Conservation (phyloP, 345 rosid species). For the Brassica cretica region DNA sequence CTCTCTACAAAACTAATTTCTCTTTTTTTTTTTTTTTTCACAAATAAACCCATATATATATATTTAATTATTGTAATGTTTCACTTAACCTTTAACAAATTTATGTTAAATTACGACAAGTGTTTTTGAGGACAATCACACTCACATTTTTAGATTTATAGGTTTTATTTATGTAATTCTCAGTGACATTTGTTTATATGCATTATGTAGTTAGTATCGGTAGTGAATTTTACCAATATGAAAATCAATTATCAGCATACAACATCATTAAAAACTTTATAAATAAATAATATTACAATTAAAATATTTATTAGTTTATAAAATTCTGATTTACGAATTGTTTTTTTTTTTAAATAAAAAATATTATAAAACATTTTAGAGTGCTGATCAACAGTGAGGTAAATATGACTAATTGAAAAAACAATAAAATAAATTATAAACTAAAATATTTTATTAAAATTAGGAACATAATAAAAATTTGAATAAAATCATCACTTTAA, state of each 20-base stretch:
- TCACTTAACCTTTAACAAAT: background rate
- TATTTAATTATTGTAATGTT: background rate
- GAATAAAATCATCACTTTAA: background rate
- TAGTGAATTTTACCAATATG: background rate
- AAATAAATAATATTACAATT: no score
- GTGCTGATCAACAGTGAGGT: background rate
- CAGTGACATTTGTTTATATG: background rate
- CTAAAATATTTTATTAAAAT: background rate
- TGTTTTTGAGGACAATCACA: background rate
- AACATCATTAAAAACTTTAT: background rate
- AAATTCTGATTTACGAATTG: no score
- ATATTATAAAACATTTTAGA: no score
- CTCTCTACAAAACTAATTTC: no score
- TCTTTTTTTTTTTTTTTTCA: no score
- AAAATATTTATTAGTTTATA: no score
- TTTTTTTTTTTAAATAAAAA: no score
- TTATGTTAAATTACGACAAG: background rate
- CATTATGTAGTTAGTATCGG: background rate
- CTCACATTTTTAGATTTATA: background rate
- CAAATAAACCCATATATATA: no score
- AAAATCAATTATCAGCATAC: background rate
- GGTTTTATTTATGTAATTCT: background rate
- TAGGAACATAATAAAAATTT: background rate
- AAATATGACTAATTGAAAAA: background rate
- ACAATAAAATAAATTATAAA: no score